Conservation (phyloP, 2,329 filamentous ascomycete genomes). For the Arthrobotrys megalospora region DNA sequence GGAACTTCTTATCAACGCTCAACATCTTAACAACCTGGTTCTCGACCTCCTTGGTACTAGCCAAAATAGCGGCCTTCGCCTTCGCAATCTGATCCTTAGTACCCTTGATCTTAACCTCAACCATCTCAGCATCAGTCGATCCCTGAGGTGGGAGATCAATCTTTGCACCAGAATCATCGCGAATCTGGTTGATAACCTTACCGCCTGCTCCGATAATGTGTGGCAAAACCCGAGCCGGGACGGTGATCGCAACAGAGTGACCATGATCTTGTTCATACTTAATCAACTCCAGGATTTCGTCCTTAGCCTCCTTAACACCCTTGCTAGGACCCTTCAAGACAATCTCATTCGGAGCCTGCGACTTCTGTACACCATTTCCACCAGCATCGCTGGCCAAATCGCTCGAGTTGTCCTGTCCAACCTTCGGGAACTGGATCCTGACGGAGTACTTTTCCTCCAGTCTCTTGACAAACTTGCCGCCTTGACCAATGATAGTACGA, state of each 20-base stretch:
- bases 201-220: conserved; percentile 93
- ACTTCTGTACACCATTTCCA: conserved; percentile 74
- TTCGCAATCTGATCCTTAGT: conserved; percentile 91
- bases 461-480: conserved; percentile 89
- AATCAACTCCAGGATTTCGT: conserved; percentile 88
- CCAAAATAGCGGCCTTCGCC: conserved; percentile 85
- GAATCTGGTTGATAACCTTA: conserved; percentile 89
- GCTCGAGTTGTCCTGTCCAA: conserved; percentile 79
- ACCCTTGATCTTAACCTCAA: conserved; percentile 92
- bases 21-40: conserved; percentile 91
- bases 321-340: conserved; percentile 91
- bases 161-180: conserved; percentile 85
- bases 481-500: conserved; percentile 89
- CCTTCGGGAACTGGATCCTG: conserved; percentile 93
- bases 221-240: conserved; percentile 93
- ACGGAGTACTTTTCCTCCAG: conserved; percentile 94
- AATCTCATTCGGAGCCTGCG: conserved; percentile 89
- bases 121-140: conserved; percentile 67
- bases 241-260: conserved; percentile 81
- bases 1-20: conserved; percentile 94
- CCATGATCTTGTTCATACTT: conserved; percentile 94
- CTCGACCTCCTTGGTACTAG: conserved; percentile 88
- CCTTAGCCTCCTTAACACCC: conserved; percentile 90
- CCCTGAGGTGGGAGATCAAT: conserved; percentile 82
- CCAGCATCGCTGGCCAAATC: conserved; percentile 75